A percentile compares a stretch with the other conserved stretches of the same genome.
phyloP scores from a whole-genome alignment of 2,329 filamentous ascomycete genomes.

The Trichoderma sp. region DNA sequence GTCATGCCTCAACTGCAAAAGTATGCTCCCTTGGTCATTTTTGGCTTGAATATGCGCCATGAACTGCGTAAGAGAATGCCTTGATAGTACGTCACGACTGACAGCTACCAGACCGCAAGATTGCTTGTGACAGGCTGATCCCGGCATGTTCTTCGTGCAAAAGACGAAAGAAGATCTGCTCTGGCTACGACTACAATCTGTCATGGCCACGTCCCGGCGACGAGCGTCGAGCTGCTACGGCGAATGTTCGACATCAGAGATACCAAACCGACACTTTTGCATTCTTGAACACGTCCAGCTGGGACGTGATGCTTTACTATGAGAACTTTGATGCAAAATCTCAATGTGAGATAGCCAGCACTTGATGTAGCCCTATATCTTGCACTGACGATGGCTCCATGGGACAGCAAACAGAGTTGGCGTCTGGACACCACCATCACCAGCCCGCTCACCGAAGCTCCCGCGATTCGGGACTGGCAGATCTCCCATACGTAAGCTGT shows the following conservation, averaged over 20 bases:
- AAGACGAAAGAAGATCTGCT: constrained; percentile 18
- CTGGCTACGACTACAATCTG: constrained; percentile 21
- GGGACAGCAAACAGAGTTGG: not conserved
- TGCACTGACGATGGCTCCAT: not conserved
- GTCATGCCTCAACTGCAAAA: constrained; percentile 22
- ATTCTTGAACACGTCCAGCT: constrained; percentile 11
- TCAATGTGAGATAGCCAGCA: not conserved
- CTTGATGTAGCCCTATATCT: not conserved
- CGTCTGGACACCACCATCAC: not conserved
- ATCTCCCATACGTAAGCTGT: constrained; percentile 4
- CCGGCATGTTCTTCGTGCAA: constrained; percentile 20
- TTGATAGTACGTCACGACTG: not conserved
- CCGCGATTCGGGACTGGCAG: constrained; percentile 11
- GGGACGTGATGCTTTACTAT: constrained; percentile 17
- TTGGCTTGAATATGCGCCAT: not conserved
- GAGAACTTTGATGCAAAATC: not conserved
- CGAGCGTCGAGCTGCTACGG: constrained; percentile 6
- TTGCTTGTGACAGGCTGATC: constrained; percentile 19
- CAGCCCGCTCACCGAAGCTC: not conserved
- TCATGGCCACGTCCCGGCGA: constrained; percentile 23
- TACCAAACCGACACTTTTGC: not conserved
- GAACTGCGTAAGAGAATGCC: not conserved
- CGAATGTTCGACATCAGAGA: not conserved
- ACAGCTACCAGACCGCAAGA: constrained; percentile 15
- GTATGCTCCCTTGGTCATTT: not conserved